Evolutionary conservation across 1,139 yeast species (phyloP).

Genomic region (Sugiyamaella paludigena): DNA sequence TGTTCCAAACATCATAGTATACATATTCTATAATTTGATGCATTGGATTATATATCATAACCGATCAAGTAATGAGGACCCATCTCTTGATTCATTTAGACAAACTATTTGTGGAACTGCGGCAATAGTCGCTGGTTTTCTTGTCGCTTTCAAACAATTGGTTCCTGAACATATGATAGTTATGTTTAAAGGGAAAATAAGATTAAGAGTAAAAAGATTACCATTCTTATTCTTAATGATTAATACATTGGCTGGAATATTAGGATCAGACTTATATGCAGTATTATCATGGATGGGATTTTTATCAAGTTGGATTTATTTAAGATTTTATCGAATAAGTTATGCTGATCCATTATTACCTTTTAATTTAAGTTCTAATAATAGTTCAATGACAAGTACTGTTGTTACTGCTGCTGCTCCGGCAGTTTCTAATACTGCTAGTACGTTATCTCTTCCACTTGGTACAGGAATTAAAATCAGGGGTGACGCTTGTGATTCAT

Average conservation of each 20-base stretch:
- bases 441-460: background rate
- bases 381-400: conserved; percentile 11
- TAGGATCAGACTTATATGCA: conserved; percentile 30
- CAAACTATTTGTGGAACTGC: conserved; percentile 63
- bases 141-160: conserved; percentile 83
- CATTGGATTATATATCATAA: conserved; percentile 9
- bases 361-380: conserved; percentile 15
- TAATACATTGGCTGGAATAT: conserved; percentile 23
- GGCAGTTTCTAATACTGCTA: background rate
- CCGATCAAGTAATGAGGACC: conserved; percentile 8
- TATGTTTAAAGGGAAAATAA: conserved; percentile 59
- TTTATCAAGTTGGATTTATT: conserved; percentile 65
- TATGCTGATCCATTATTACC: conserved; percentile 38
- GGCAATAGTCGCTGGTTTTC: conserved; percentile 67
- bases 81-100: conserved; percentile 6
- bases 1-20: conserved; percentile 48
- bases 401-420: background rate
- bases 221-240: conserved; percentile 60
- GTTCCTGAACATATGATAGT: conserved; percentile 84
- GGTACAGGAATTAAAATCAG: conserved; percentile 40
- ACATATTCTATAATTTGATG: conserved; percentile 17
- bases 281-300: conserved; percentile 69
- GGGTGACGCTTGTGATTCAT: conserved; percentile 91
- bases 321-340: conserved; percentile 66
- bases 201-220: conserved; percentile 64